Percentiles rank a stretch among this genome's conserved stretches.
These are phyloP conservation scores for Boletus subparvulus DNA, from an alignment of 768 basidiomycete genomes.

Conservation along the genomic window DNA sequence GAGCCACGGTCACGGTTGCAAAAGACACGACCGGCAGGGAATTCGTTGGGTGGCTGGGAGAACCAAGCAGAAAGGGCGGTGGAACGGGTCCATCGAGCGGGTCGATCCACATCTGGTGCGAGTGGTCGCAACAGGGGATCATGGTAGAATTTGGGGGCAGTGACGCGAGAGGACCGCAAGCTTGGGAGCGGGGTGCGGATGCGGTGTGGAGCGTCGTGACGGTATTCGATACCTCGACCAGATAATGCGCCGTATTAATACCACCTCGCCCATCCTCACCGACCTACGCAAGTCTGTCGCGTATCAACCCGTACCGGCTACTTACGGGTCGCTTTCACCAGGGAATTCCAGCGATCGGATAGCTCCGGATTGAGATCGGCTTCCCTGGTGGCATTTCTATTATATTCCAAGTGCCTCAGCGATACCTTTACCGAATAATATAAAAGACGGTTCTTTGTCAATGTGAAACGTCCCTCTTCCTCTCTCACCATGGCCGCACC, in stretches of 20 bases:
- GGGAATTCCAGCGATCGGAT: no score
- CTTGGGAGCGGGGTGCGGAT: slow-evolving; percentile 86
- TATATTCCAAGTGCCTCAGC: no score
- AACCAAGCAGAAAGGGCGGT: slow-evolving; percentile 89
- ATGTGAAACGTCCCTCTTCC: background rate
- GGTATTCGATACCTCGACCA: slow-evolving; percentile 40
- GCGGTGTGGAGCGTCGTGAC: slow-evolving; percentile 77
- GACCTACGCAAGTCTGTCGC: no score
- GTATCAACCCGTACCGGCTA: no score
- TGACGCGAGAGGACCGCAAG: slow-evolving; percentile 74
- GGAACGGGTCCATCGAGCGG: slow-evolving; percentile 81
- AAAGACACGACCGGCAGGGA: slow-evolving; percentile 68
- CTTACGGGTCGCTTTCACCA: no score
- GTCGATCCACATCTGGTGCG: slow-evolving; percentile 90
- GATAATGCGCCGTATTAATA: no score
- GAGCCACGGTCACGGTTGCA: slow-evolving; percentile 44
- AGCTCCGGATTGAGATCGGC: no score
- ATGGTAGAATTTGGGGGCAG: slow-evolving; percentile 87
- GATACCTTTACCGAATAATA: background rate
- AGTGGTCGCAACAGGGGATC: slow-evolving; percentile 79
- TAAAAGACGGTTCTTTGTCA: background rate
- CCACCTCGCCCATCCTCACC: no score
- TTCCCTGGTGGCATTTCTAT: no score
- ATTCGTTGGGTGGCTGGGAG: slow-evolving; percentile 72
- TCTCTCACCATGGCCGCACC: slow-evolving; percentile 60